Evolutionary conservation across 345 rosid genomes (phyloP), one percentile per base, ranked within the genome.

Genomic region (Hypericum androsaemum): DNA sequence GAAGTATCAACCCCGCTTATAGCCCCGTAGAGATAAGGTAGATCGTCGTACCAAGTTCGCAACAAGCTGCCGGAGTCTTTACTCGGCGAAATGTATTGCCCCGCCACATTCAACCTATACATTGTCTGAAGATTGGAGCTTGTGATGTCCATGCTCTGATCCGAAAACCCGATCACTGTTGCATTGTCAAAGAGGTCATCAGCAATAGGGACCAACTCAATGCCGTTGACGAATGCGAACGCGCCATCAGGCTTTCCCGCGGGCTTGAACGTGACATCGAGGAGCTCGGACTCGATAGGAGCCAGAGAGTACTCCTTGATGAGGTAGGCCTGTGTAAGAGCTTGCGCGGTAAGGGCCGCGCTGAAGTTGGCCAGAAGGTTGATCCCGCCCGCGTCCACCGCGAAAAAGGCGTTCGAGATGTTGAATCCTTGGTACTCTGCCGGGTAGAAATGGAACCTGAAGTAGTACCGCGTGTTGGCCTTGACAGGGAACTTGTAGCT

Each of bases 11-110:
- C 65, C 37, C 98, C 97, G 0, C 46, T 37, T 38, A 62, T 69
- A 6, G 76, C 83, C 16, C 87, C 78, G 47, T 14, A 72, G 6
- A 92, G 17, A 43, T 80, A 88, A 48, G 83, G 79, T 5, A 61
- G 50, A 22, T 83, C 94, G n/a, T 79, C 59, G 43, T 85, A 86
- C 98, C 97, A 88, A 16, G 81, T 74, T 64, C 95, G 69, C 2
- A 54, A 47, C 22, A 83, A 71, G 6, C 70, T 68, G 7, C 75
- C 83, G 5, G 90, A 65, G 56, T 92, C 95, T n/a, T 71, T 63
- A 22, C 50, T 65, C 0, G 82, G 77, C 7, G 84, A 44, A 43
- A 92, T 79, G 8, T 65, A 71, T 7, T 73, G 76, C 35, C 98
- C 98, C 11, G 70, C 88, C 0, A 83, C 86, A 52, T 92, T 85